Evolutionary conservation across 202 grass and related monocot species (phyloP), one percentile per base, ranked within the genome.

Genomic region (Brachypodium distachyon): DNA sequence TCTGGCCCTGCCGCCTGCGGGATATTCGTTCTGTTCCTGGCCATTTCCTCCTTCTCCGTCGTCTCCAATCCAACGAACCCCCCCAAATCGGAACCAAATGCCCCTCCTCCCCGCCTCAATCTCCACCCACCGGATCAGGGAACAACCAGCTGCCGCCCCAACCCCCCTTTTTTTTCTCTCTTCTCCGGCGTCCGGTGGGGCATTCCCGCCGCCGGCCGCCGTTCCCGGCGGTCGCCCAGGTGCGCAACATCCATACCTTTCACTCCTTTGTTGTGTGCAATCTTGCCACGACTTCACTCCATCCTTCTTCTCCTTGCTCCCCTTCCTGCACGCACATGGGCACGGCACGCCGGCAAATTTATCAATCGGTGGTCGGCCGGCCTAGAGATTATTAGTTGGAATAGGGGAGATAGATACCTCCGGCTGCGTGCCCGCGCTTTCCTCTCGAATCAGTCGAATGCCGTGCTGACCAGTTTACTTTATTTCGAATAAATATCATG

Each of bases 111-210:
- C 44, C 5, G 4, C 46, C 29, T 26, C 62, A 64, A n/a, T 65
- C 61, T 65, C 61, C 61, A 67, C 63, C 63, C 63, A 67, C 63
- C 63, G 63, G 63, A 67, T 67, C 63, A 67, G 63, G 38, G 63
- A 67, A 42, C 38, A 67, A 42, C 38, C 63, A 44, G 63, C 43
- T 67, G 39, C 63, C 63, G 43, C 63, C 3, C 63, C 63, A 67
- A 19, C 7, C 61, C 17, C 32, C 12, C 33, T 21, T 22, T 40
- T 25, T 43, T 25, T 13, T 29, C n/a, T 67, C 10, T 27, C 63
- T 39, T 38, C 22, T 43, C 38, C 62, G 37, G 62, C 62, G 9
- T 42, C 3, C 34, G 60, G 10, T 34, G 11, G 12, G 1, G 1
- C 61, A 42, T 41, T 65, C 12, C 61, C 21, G 64, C 64, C 64